phyloP scores from a whole-genome alignment of 108 stramenopile species.

The Fragilariopsis cylindrus region DNA sequence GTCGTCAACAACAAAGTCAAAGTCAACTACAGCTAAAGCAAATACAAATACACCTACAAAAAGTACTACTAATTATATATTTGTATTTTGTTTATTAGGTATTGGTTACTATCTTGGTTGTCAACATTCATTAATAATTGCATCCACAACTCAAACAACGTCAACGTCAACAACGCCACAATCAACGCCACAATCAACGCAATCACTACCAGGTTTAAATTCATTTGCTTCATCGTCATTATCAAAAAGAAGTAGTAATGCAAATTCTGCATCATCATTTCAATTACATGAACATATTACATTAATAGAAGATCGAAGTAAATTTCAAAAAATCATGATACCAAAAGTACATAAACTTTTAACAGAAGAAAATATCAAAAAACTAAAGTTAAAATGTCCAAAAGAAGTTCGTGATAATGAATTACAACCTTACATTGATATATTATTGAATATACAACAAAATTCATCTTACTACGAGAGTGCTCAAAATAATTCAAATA shows the following conservation, averaged over 20 bases:
- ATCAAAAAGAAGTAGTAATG: not conserved
- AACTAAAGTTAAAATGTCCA: no score
- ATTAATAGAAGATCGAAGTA: not conserved
- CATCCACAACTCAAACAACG: not conserved
- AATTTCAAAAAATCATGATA: no score
- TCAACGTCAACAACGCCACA: not conserved
- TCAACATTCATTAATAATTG: not conserved
- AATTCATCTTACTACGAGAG: not conserved
- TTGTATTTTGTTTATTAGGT: not conserved
- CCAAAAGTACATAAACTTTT: no score
- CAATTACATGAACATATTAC: not conserved
- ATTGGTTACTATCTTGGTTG: not conserved
- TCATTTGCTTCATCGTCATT: not conserved
- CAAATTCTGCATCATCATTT: not conserved
- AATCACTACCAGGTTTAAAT: not conserved
- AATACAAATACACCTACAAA: not conserved
- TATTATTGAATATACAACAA: not conserved
- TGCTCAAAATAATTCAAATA: no score
- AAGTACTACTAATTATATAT: not conserved
- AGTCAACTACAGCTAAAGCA: not conserved
- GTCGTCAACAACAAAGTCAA: not conserved
- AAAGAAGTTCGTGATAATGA: no score
- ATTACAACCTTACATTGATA: slow-evolving; percentile 3
- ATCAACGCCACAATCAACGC: no score
- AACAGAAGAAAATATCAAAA: no score